Evolutionary conservation across 2,329 filamentous ascomycete genomes (phyloP), one percentile per base, ranked within the genome.

Genomic region (Fusarium solani-melongenae): DNA sequence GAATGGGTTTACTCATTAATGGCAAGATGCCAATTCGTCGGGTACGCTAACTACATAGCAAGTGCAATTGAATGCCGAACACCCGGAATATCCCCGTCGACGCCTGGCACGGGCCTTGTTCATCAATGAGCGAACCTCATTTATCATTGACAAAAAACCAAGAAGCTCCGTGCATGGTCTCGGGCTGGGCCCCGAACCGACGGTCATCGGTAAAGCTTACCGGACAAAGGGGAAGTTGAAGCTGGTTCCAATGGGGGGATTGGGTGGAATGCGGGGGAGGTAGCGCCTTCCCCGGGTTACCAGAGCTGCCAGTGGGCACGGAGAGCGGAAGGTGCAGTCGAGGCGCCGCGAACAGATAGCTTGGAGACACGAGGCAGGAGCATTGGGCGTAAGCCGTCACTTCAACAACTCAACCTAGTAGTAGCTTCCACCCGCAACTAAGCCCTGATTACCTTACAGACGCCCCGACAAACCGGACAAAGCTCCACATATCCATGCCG

Each of bases 71-170:
- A 69, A 73, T 39, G 20, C 71, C 71, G 71, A 73, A 73, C 39
- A 33, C 38, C 71, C 67, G 71, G 67, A 33, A 71, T 73, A 73
- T 73, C 71, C 24, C 71, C 63, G 70, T 22, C 34, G 34, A 39
- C 10, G 5, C 24, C 6, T 29, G 46, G 36, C 34, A 61, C 24
- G 44, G 44, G 22, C 24, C 44, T 49, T 9, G 24, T 49, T 34
- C 15, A 59, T 58, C 31, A 58, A 36, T 53, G 53, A 70, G 46
- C 58, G 51, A 59, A 24, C 49, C 56, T 69, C 39, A 44, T 27
- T 22, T 44, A 46, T 49, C 55, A 51, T 33, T 20, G 39, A 59
- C 15, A 27, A 49, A 49, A 49, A 49, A 29, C 14, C 4, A 27
- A 17, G 34, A 33, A 41, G 38, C 56, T 58, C 62, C 56, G 20